A percentile compares a stretch with the other conserved stretches of the same genome.
These are phyloP conservation scores for Ophiosphaerella herpotricha DNA, from an alignment of 2,329 filamentous ascomycete species.

Conservation along the genomic window DNA sequence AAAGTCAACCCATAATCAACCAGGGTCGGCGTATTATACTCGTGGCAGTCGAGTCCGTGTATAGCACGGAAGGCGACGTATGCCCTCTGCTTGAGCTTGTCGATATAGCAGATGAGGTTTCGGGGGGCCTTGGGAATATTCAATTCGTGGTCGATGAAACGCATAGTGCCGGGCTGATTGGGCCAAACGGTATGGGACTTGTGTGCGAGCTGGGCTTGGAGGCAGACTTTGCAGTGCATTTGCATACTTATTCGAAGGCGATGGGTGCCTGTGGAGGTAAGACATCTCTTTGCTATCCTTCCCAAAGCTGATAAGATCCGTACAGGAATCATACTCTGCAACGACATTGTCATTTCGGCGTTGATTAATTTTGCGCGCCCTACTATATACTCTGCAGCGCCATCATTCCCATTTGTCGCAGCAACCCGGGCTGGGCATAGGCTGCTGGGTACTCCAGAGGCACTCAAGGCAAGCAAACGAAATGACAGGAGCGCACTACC, in stretches of 20 bases:
- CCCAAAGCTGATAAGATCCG: background rate
- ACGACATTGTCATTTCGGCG: background rate
- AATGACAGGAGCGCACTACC: background rate
- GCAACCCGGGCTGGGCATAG: conserved; percentile 42
- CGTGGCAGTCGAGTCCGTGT: background rate
- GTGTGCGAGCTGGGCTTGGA: conserved; percentile 46
- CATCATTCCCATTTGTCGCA: conserved; percentile 43
- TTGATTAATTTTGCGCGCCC: conserved; percentile 14
- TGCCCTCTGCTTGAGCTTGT: conserved; percentile 66
- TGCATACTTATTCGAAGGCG: conserved; percentile 36
- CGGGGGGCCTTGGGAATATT: conserved; percentile 61
- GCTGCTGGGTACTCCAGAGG: conserved; percentile 5
- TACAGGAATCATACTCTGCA: conserved; percentile 5
- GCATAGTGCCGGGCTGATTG: conserved; percentile 66
- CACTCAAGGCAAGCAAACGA: background rate
- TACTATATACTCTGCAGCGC: conserved; percentile 40
- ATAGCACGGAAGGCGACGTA: conserved; percentile 79
- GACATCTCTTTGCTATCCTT: background rate
- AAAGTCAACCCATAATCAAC: background rate
- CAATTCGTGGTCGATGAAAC: conserved; percentile 70
- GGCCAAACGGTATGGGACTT: conserved; percentile 59
- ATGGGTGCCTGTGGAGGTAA: conserved; percentile 31
- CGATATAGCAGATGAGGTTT: conserved; percentile 57
- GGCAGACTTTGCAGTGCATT: conserved; percentile 28
- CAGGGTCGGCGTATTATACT: background rate